A percentile compares a stretch with the other conserved stretches of the same genome.
phyloP scores from a whole-genome alignment of 345 rosid genomes.

The Eutrema heterophyllum region DNA sequence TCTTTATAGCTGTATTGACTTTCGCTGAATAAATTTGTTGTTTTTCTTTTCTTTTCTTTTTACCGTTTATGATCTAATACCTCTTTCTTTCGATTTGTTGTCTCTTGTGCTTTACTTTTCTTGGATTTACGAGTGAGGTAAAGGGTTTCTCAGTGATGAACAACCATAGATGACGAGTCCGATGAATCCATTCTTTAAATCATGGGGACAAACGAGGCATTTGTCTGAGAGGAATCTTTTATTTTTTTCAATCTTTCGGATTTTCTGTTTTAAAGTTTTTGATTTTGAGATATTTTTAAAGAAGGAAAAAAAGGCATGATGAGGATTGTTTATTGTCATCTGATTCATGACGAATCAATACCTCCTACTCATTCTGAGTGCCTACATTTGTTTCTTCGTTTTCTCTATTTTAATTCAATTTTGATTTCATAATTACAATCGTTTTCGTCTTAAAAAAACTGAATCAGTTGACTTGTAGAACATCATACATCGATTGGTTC shows the following conservation, averaged over 20 bases:
- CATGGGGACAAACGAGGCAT: conserved; percentile 74
- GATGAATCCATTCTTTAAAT: conserved; percentile 51
- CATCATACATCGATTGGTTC: no score
- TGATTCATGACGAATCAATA: conserved; percentile 32
- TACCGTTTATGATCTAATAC: background rate
- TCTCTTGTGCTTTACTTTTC: background rate
- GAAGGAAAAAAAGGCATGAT: conserved; percentile 14
- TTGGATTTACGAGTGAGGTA: background rate
- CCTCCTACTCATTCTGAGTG: conserved; percentile 72
- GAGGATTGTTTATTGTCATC: conserved; percentile 40
- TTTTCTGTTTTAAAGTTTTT: background rate
- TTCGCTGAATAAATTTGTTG: background rate
- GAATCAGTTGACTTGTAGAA: no score
- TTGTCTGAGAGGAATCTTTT: conserved; percentile 56
- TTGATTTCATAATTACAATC: no score
- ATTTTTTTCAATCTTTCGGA: background rate
- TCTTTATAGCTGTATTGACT: no score
- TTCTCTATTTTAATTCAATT: no score
- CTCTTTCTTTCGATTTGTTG: background rate
- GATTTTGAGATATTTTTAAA: background rate
- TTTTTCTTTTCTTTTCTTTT: no score
- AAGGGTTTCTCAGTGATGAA: conserved; percentile 52
- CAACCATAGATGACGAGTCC: conserved; percentile 65
- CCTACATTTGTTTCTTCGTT: background rate
- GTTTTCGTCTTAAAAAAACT: no score